Percentiles rank a stretch among this genome's conserved stretches.
phyloP scores from a whole-genome alignment of 2,329 filamentous ascomycete genomes.

The Verruconis gallopava region DNA sequence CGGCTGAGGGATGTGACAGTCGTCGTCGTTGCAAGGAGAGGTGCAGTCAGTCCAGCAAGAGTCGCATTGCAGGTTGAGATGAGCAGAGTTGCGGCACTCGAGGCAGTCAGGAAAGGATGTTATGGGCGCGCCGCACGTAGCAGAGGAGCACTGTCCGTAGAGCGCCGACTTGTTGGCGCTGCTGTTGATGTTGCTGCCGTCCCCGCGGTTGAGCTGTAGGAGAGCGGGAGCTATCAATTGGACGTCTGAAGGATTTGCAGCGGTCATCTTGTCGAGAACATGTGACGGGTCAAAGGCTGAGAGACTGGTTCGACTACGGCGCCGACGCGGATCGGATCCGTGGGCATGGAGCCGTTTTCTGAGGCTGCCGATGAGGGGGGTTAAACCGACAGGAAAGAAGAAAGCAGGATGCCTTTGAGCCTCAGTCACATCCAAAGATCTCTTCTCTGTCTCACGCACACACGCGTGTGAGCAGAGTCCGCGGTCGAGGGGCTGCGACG shows the following conservation, averaged over 20 bases:
- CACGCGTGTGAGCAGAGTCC: too few relatives aligned
- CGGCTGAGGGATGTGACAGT: constrained; percentile 5
- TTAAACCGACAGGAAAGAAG: too few relatives aligned
- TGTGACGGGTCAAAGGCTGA: too few relatives aligned
- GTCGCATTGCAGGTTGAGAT: constrained; percentile 3
- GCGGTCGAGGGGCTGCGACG: too few relatives aligned
- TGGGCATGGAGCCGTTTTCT: too few relatives aligned
- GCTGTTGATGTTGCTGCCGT: not conserved
- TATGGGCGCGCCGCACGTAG: not conserved
- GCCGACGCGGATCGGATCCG: too few relatives aligned
- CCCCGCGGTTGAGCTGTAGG: constrained; percentile 2
- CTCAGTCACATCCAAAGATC: too few relatives aligned
- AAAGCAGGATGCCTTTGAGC: too few relatives aligned
- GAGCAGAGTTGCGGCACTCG: not conserved
- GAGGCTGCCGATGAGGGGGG: too few relatives aligned
- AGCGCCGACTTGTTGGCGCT: not conserved
- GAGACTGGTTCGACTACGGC: too few relatives aligned
- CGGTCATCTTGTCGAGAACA: too few relatives aligned
- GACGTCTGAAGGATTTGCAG: not conserved
- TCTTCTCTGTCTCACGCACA: too few relatives aligned
- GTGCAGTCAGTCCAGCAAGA: constrained; percentile 3
- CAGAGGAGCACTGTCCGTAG: constrained; percentile 1
- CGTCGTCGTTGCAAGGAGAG: constrained; percentile 7
- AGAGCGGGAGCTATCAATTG: constrained; percentile 4
- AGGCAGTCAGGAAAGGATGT: constrained; percentile 1